Evolutionary conservation across 2,329 filamentous ascomycete genomes (phyloP), one percentile per base, ranked within the genome.

Genomic region (Akanthomyces uredinophilus): DNA sequence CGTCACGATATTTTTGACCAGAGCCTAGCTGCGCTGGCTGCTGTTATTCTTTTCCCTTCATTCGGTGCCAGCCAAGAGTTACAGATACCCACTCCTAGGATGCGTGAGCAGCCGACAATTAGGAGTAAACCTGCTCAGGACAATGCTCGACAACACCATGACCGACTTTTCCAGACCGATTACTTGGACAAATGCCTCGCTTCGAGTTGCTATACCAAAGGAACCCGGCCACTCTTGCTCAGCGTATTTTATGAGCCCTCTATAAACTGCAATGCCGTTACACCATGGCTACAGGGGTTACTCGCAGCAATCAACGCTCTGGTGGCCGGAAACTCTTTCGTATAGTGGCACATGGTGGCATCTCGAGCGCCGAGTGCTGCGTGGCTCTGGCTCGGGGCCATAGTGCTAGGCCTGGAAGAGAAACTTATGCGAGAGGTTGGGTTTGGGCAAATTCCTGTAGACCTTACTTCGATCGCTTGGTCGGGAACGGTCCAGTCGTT

Each of bases 191-290:
- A 64, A 50, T 68, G 72, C 50, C 63, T 72, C 7, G 67, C 66
- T 43, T 47, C 70, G 27, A 70, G 69, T 58, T 71, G 68, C 61
- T 59, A 69, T 52, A 64, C 55, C 20, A 64, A 55, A 56, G 69
- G 68, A 18, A 65, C 71, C 43, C 62, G 62, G 4, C 62, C 68
- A 11, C 65, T 72, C 46, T 61, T 74, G 10, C 65, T 70, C 1
- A 70, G 68, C 43, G 63, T 65, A 32, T 71, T 73, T 62, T 72
- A 69, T 56, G 66, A 72, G 18, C 66, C 67, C 3, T 60, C 29
- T 10, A 61, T 73, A 5, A 60, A 70, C 37, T 73, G 69, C 64
- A 73, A 73, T 62, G 61, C 64, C 4, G 67, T 66, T n/a, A 68
- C 66, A 37, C 65, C 69, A 54, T 73, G 69, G 70, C 58, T 73